phyloP scores from a whole-genome alignment of 768 basidiomycete species.

The Asterophora parasitica region DNA sequence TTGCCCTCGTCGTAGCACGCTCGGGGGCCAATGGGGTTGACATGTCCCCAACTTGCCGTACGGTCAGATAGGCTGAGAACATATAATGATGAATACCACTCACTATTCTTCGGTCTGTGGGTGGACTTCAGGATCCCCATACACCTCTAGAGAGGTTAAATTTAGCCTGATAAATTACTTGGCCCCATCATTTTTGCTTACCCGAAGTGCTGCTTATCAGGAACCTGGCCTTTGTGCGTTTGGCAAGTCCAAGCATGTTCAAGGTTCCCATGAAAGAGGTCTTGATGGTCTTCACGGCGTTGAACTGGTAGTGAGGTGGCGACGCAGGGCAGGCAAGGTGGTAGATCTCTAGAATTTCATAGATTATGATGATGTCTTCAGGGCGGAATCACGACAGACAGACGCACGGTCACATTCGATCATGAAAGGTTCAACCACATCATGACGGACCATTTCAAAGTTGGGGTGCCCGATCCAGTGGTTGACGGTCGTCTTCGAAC shows the following conservation, averaged over 20 bases:
- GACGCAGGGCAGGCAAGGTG: slow-evolving; percentile 98
- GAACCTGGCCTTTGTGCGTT: slow-evolving; percentile 96
- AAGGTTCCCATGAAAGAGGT: slow-evolving; percentile 98
- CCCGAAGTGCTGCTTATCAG: slow-evolving; percentile 93
- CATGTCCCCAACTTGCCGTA: slow-evolving; percentile 82
- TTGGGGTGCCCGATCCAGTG: slow-evolving; percentile 98
- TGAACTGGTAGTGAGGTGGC: slow-evolving; percentile 96
- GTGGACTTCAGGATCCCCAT: slow-evolving; percentile 97
- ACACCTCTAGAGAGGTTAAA: slow-evolving; percentile 63
- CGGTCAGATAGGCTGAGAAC: slow-evolving; percentile 12
- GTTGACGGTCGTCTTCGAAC: slow-evolving; percentile 92
- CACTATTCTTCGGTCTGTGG: slow-evolving; percentile 96
- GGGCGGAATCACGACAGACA: slow-evolving; percentile 3
- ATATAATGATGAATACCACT: slow-evolving; percentile 24
- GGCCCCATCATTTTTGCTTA: slow-evolving; percentile 27
- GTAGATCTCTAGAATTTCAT: slow-evolving; percentile 72
- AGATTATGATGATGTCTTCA: slow-evolving; percentile 14
- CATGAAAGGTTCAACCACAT: slow-evolving; percentile 96
- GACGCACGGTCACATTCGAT: slow-evolving; percentile 95
- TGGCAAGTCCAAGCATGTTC: slow-evolving; percentile 98
- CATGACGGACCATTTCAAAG: slow-evolving; percentile 97
- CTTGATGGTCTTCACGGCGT: slow-evolving; percentile 97
- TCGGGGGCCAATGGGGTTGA: slow-evolving; percentile 96
- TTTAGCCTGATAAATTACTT: slow-evolving; percentile 6
- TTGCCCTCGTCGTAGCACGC: slow-evolving; percentile 99